Evolutionary conservation across 2,329 filamentous ascomycete species (phyloP), one percentile per base, ranked within the genome.

Genomic region (Penicillium fuscoglaucum): DNA sequence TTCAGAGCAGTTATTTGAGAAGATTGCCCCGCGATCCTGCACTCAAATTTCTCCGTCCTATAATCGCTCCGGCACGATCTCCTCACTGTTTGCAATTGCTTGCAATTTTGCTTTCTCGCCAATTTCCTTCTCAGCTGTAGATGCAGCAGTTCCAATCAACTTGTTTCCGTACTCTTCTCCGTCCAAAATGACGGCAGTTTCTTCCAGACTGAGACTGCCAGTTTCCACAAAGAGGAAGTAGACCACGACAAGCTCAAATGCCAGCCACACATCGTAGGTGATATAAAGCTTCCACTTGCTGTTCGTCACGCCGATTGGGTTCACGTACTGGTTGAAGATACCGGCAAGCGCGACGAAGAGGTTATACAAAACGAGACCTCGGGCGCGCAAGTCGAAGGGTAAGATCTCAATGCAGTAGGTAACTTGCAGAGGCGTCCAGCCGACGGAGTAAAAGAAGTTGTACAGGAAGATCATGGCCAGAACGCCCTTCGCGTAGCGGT

Each of bases 341-440:
- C 76, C 76, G 4, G 77, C 78, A 43, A 76, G 71, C 49, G 77
- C 78, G 21, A 63, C 60, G 9, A 59, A 58, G 17, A 66, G 52
- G 17, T 63, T 63, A 45, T 61, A 66, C 60, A 83, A 78, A 1
- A 79, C 80, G 77, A 83, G 83, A 24, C 82, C 82, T 70, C 84
- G 83, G 55, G 80, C 82, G 51, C 82, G 76, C 66, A 81, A 80
- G 67, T 83, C 79, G 61, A 81, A 83, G 19, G 76, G 79, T 17
- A 83, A 72, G 6, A 82, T 80, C 62, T 84, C 82, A 46, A 82
- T 81, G 0, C 55, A 58, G 35, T 58, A 54, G 1, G 55, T 58
- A 7, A 49, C 50, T 26, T 58, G 55, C n/a, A 58, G 35, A 3
- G 57, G 52, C 4, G 57, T 59, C 57, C 57, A 59, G 31, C 57